These are phyloP conservation scores for Patellifolia procumbens DNA, from an alignment of 179 eudicot genomes.

Conservation along the genomic window DNA sequence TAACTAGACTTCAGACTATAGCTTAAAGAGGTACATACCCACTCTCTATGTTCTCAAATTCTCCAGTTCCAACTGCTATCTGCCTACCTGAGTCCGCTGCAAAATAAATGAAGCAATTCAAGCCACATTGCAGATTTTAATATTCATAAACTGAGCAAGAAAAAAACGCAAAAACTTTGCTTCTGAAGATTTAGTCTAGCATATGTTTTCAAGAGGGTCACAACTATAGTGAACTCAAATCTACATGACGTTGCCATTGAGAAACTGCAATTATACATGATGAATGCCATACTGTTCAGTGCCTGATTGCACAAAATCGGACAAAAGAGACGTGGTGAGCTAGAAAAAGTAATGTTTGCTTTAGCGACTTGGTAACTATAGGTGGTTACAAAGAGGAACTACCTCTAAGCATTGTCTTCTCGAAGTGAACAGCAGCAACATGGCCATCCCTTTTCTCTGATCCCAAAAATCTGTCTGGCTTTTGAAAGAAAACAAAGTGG, in stretches of 20 bases:
- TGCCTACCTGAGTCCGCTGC: slow-evolving; percentile 52
- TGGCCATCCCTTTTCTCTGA: slow-evolving; percentile 57
- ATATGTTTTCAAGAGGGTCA: background rate
- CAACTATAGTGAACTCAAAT: background rate
- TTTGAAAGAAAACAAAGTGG: slow-evolving; percentile 83
- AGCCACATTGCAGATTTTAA: background rate
- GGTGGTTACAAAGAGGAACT: slow-evolving; percentile 13
- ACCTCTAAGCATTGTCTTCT: slow-evolving; percentile 88
- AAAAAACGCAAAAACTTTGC: background rate
- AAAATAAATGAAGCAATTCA: slow-evolving; percentile 15
- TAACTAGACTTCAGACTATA: background rate
- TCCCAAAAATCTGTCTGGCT: slow-evolving; percentile 62
- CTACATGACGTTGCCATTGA: background rate
- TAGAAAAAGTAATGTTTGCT: background rate
- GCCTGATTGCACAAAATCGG: background rate
- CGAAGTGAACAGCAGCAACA: slow-evolving; percentile 66
- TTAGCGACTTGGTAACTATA: background rate
- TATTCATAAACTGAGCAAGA: background rate
- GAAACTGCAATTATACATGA: background rate
- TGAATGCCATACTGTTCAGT: background rate
- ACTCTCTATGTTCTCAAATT: slow-evolving; percentile 70
- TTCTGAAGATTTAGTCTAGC: background rate
- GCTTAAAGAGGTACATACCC: slow-evolving; percentile 45
- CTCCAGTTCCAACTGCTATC: slow-evolving; percentile 72
- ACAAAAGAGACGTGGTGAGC: background rate